These are phyloP conservation scores for Prunus armeniaca DNA, from an alignment of 306 rosid species.

Conservation along the genomic window DNA sequence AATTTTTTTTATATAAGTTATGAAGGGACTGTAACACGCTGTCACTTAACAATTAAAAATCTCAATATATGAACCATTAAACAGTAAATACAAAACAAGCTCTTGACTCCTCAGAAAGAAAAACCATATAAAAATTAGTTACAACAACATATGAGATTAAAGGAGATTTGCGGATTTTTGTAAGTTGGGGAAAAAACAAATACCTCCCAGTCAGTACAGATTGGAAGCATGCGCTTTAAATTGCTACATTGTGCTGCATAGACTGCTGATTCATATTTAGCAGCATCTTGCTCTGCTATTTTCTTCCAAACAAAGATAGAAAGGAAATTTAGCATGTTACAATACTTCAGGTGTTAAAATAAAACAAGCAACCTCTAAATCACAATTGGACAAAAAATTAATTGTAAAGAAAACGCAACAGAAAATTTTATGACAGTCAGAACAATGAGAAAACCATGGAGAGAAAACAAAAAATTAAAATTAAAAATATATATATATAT, in stretches of 20 bases:
- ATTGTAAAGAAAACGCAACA: not conserved
- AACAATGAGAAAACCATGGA: slow-evolving; percentile 5
- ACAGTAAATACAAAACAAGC: slow-evolving; percentile 3
- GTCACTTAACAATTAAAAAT: not conserved
- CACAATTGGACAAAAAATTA: slow-evolving; percentile 6
- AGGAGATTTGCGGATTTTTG: slow-evolving; percentile 1
- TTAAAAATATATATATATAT: not conserved
- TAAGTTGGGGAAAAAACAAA: slow-evolving; percentile 7
- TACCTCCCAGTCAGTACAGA: slow-evolving; percentile 98
- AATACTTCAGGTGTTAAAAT: not conserved
- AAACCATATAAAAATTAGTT: not conserved
- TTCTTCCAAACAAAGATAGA: slow-evolving; percentile 51
- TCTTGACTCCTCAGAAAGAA: not conserved
- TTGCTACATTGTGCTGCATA: slow-evolving; percentile 92
- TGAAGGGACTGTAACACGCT: not conserved
- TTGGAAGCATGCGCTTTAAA: slow-evolving; percentile 82
- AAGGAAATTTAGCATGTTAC: slow-evolving; percentile 11
- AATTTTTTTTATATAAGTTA: not conserved
- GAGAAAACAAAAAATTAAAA: not conserved
- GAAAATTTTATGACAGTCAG: not conserved
- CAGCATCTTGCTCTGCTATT: slow-evolving; percentile 84
- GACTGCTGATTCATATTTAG: slow-evolving; percentile 92
- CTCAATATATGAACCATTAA: not conserved
- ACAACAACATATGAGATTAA: slow-evolving; percentile 3
- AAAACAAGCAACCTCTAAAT: slow-evolving; percentile 1